A percentile compares a stretch with the other conserved stretches of the same genome.
Evolutionary conservation across 805 yeast species (phyloP).

Genomic region (Yamadazyma philogaea): DNA sequence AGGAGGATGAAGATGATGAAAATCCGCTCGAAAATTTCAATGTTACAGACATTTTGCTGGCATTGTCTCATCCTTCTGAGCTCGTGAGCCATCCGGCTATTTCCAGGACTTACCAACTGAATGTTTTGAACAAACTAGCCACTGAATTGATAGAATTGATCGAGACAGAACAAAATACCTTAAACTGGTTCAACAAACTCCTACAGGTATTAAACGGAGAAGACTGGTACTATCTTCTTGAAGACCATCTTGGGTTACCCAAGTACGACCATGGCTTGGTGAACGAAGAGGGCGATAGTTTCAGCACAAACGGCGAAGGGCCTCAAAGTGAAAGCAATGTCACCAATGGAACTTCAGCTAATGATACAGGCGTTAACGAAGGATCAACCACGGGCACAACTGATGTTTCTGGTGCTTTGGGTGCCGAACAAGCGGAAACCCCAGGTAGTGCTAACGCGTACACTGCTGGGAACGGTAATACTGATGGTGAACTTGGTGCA

Average conservation of each 20-base stretch:
- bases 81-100: constrained; percentile 68
- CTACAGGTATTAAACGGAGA: constrained; percentile 85
- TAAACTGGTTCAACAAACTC: constrained; percentile 66
- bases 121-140: constrained; percentile 54
- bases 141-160: constrained; percentile 72
- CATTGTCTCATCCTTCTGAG: constrained; percentile 79
- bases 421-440: constrained; percentile 17
- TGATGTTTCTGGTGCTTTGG: constrained; percentile 2
- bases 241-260: constrained; percentile 63
- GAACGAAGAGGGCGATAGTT: constrained; percentile 8
- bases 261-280: constrained; percentile 62
- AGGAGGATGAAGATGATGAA: constrained; percentile 20
- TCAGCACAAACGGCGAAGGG: background rate
- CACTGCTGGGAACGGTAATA: constrained; percentile 3
- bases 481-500: background rate
- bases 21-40: constrained; percentile 30
- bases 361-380: too few species aligned
- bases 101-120: constrained; percentile 58
- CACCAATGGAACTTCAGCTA: background rate
- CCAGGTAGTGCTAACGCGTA: constrained; percentile 5
- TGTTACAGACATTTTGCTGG: constrained; percentile 57
- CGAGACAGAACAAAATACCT: constrained; percentile 75
- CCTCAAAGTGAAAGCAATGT: background rate
- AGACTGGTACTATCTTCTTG: constrained; percentile 65
- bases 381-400: background rate